Percentiles rank a stretch among this genome's conserved stretches.
phyloP scores from a whole-genome alignment of 2,329 filamentous ascomycete genomes.

The Talaromyces piceae region DNA sequence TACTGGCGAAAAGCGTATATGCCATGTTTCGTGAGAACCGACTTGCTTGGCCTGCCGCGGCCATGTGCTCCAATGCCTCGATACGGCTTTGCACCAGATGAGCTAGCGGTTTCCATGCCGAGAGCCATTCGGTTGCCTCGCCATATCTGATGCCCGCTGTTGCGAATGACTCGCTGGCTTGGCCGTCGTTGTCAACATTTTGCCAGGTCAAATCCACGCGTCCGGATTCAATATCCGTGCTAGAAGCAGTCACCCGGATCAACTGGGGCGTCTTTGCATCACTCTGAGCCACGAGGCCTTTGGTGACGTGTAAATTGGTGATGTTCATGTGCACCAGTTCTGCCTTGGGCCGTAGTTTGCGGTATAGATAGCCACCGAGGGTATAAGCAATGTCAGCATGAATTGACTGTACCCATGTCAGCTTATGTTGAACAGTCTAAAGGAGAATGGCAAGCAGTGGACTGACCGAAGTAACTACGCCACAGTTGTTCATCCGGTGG shows the following conservation, averaged over 20 bases:
- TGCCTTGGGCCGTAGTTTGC: slow-evolving; percentile 9
- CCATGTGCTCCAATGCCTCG: slow-evolving; percentile 19
- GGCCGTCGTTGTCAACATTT: slow-evolving; percentile 17
- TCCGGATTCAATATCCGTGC: slow-evolving; percentile 16
- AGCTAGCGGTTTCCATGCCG: slow-evolving; percentile 17
- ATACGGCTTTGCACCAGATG: slow-evolving; percentile 22
- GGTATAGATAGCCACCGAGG: slow-evolving; percentile 16
- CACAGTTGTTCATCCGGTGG: slow-evolving; percentile 15
- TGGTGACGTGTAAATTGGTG: slow-evolving; percentile 14
- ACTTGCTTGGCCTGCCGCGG: slow-evolving; percentile 19
- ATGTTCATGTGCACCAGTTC: slow-evolving; percentile 15
- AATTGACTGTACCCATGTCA: slow-evolving; percentile 7
- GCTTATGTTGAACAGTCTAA: neutral
- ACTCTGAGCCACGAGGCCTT: slow-evolving; percentile 46
- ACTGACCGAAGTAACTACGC: slow-evolving; percentile 8
- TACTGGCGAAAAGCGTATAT: slow-evolving; percentile 18
- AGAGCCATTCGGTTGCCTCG: slow-evolving; percentile 18
- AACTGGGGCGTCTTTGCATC: neutral
- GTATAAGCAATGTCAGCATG: slow-evolving; percentile 21
- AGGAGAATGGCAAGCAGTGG: neutral
- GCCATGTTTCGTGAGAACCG: slow-evolving; percentile 21
- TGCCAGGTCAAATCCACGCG: slow-evolving; percentile 17
- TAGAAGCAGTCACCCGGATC: slow-evolving; percentile 36
- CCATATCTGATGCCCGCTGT: slow-evolving; percentile 16
- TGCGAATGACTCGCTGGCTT: slow-evolving; percentile 19